Base-by-base conservation (phyloP, 2,329 filamentous ascomycete genomes). In the Sarocladium strictum region DNA sequence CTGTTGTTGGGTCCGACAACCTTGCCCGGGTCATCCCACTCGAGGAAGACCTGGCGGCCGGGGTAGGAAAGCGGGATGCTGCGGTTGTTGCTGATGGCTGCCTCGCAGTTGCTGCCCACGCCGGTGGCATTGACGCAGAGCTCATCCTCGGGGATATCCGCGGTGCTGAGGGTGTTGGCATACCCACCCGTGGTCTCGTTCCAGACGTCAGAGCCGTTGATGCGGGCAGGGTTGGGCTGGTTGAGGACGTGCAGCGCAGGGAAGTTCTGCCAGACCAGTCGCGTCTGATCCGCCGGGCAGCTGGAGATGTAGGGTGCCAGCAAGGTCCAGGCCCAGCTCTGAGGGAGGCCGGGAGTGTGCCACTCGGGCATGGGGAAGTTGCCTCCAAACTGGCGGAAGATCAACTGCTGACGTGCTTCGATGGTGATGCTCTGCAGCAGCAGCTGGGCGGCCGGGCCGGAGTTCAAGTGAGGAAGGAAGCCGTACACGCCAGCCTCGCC, bases 191-290 rank as follows among this genome's bases (percentile, higher is more conserved):
- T 74, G 0, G 85, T 87, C 69, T 90, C 87, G 60, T 84, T 85
- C 60, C 73, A 75, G 1, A 76, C 79, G 6, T 81, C 69, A 3
- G 85, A 81, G 14, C 81, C 81, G 54, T 87, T 81, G 65, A 84
- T 74, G 24, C 86, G 81, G 56, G 83, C 83, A 21, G 85, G 79
- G 69, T 92, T 93, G 2, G 89, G 85, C 65, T 93, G 85, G 71
- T 93, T 92, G 27, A 87, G 73, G 51, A 94, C 76, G 61, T 79
- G 75, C 15, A 94, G 72, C 0, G 80, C 77, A 0, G 89, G 90
- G 72, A 89, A 92, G 73, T 95, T 95, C 67, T 93, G 87, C 89
- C 90, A 95, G 23, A 84, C 79, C 27, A 95, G 75, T 6, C 88
- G 83, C 1, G 88, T 93, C 60, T 86, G 84, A 66, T 86, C 83